Evolutionary conservation across 108 stramenopile genomes (phyloP), one percentile per base, ranked within the genome.

Genomic region (Nitzschia sp.): DNA sequence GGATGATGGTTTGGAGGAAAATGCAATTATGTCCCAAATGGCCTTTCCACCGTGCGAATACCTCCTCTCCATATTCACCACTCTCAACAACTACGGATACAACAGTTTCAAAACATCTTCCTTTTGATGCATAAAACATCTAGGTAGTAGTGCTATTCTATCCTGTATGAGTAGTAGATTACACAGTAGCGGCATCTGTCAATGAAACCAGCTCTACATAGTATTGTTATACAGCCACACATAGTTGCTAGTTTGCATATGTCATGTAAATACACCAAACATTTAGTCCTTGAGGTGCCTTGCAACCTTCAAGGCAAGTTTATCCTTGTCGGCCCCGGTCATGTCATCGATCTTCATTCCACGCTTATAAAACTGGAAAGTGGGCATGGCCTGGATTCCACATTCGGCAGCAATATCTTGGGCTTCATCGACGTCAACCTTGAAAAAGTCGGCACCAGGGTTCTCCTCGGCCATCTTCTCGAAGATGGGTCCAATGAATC

Each of bases 391-490:
- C 10, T 76, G 66, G 51, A 95, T 80, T 8, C 81, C 86, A 69
- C 83, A 86, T 25, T 51, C 43, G 48, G 70, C 77, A 12, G 87
- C 87, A 51, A 93, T 80, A 11, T 84, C 80, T 0, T 87, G 78
- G 38, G 81, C 80, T 8, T 82, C 83, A 66, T 96, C 96, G 8
- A 95, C 96, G 65, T 95, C 96, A 8, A 94, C 87, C 76, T 95
- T 93, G 70, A 89, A 84, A 63, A 95, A 94, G 53, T 78, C 80
- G 9, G 62, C 82, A 17, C 83, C 76, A 8, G 83, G 63, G 56
- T 70, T 66, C 65, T 88, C 80, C 8, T 77, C 79, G 34, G 91
- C 76, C 78, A 95, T 69, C 44, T 78, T 54, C 53, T 86, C 88
- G 62, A 92, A 93, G 53, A 90, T 78, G 8, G 96, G 96, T 8